Evolutionary conservation across 148 eudicot genomes (phyloP).

Genomic region (Limonium bicolor): DNA sequence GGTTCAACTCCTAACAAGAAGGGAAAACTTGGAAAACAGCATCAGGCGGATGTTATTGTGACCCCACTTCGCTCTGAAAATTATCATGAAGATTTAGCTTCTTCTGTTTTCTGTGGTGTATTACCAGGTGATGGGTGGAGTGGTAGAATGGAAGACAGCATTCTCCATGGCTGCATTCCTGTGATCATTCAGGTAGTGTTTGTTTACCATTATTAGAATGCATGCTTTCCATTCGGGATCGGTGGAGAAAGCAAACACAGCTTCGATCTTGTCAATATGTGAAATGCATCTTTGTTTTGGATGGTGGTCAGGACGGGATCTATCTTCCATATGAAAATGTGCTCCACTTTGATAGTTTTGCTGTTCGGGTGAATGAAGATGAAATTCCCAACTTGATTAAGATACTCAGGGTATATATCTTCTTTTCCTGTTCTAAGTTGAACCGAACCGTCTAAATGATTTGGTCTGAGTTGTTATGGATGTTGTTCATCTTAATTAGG

Average conservation of each 20-base stretch:
- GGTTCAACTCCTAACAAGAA: conserved; percentile 65
- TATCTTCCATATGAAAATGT: conserved; percentile 88
- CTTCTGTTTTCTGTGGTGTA: conserved; percentile 84
- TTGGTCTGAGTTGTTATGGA: neutral
- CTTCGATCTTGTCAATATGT: too few species aligned
- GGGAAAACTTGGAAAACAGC: conserved; percentile 87
- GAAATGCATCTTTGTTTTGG: neutral
- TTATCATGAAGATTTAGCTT: conserved; percentile 58
- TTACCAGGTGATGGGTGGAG: conserved; percentile 99
- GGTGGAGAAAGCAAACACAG: too few species aligned
- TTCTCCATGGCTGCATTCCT: conserved; percentile 93
- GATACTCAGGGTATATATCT: conserved; percentile 45
- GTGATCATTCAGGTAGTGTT: conserved; percentile 75
- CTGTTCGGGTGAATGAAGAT: conserved; percentile 77
- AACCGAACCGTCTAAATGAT: too few species aligned
- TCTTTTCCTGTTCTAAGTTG: neutral
- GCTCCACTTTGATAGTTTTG: conserved; percentile 87
- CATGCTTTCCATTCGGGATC: too few species aligned
- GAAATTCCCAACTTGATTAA: conserved; percentile 70
- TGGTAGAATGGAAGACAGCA: conserved; percentile 97
- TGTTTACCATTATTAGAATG: too few species aligned
- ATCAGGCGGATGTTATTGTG: conserved; percentile 66
- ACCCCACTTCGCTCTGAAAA: conserved; percentile 55
- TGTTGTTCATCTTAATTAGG: conserved; percentile 15
- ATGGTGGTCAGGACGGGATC: conserved; percentile 62